phyloP scores from a whole-genome alignment of 2,329 filamentous ascomycete genomes.

The Scedosporium apiospermum region DNA sequence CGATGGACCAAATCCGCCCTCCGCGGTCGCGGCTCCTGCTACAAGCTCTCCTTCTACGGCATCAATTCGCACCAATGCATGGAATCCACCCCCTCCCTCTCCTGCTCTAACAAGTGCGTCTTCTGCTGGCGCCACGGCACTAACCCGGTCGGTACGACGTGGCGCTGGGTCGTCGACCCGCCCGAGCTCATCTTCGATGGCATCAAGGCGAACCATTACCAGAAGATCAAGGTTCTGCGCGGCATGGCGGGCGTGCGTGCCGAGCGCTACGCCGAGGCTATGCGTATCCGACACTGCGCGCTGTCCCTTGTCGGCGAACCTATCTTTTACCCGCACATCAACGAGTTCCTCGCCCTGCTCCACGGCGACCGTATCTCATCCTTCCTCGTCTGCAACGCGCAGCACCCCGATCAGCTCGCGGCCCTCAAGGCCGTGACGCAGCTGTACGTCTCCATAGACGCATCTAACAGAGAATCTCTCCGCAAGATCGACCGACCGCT shows the following conservation, averaged over 20 bases:
- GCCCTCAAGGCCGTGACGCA: constrained; percentile 81
- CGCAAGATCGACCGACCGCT: constrained; percentile 84
- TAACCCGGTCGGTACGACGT: constrained; percentile 91
- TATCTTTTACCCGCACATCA: constrained; percentile 98
- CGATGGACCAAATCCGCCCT: constrained; percentile 97
- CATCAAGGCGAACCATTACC: constrained; percentile 85
- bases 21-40: constrained; percentile 86
- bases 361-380: constrained; percentile 82
- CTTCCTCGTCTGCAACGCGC: constrained; percentile 94
- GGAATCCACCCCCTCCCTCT: constrained; percentile 93
- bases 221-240: constrained; percentile 95
- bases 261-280: constrained; percentile 85
- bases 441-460: constrained; percentile 93
- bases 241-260: constrained; percentile 88
- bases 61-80: constrained; percentile 96
- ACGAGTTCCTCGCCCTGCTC: constrained; percentile 76
- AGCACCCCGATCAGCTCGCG: constrained; percentile 85
- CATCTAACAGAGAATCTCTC: constrained; percentile 78
- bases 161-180: constrained; percentile 91
- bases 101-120: constrained; percentile 96
- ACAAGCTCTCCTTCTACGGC: constrained; percentile 96
- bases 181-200: constrained; percentile 84
- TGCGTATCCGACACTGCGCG: constrained; percentile 89
- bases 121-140: constrained; percentile 99
- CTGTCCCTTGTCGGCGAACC: constrained; percentile 88